Evolutionary conservation across 1,284 basidiomycete species (phyloP).

Genomic region (Meira nashicola): DNA sequence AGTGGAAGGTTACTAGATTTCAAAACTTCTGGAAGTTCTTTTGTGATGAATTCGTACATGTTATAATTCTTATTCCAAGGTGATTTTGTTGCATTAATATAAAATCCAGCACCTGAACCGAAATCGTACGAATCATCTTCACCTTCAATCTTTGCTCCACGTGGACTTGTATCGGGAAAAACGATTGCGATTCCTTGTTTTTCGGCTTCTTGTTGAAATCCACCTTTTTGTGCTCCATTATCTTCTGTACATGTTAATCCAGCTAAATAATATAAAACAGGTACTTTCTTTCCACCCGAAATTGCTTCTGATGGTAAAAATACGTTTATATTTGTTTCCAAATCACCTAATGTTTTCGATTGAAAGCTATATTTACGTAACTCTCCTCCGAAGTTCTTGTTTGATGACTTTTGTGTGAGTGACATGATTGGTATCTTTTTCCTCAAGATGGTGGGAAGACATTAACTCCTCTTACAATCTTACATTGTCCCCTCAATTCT

Average conservation of each 20-base stretch:
- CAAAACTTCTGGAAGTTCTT: conserved; percentile 37
- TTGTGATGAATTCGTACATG: conserved; percentile 43
- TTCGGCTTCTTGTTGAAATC: conserved; percentile 39
- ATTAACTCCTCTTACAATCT: neutral
- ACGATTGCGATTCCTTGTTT: conserved; percentile 72
- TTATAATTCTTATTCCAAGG: conserved; percentile 43
- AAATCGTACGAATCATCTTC: conserved; percentile 73
- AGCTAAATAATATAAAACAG: conserved; percentile 78
- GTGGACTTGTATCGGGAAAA: conserved; percentile 92
- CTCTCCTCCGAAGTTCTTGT: conserved; percentile 20
- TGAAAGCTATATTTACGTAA: conserved; percentile 44
- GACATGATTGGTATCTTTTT: too few relatives aligned
- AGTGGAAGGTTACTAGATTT: conserved; percentile 26
- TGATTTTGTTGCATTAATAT: conserved; percentile 46
- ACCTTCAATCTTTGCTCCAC: conserved; percentile 81
- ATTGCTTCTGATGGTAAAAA: conserved; percentile 71
- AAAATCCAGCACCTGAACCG: conserved; percentile 51
- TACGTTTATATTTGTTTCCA: conserved; percentile 79
- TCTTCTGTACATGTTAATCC: conserved; percentile 95
- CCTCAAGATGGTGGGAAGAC: too few relatives aligned
- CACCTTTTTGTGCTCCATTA: conserved; percentile 61
- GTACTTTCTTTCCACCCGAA: conserved; percentile 60
- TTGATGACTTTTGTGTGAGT: conserved; percentile 9
- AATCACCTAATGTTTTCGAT: conserved; percentile 70
- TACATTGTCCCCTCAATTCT: neutral